A percentile compares a stretch with the other conserved stretches of the same genome.
Conservation (phyloP, 441 rosid species). For the Pelargonium myrrhifolium region DNA sequence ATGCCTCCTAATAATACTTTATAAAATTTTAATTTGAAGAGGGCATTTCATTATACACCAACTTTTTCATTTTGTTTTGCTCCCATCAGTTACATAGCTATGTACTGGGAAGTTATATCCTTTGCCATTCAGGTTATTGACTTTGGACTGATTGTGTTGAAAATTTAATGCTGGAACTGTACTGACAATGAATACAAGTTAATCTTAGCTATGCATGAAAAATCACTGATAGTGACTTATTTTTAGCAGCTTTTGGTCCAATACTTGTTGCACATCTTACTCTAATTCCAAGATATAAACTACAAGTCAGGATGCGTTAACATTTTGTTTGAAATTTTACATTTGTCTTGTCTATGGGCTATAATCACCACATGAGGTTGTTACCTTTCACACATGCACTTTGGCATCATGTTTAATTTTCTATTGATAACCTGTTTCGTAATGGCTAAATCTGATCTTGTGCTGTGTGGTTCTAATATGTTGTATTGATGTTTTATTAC, state of each 20-base stretch:
- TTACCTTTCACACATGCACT: neutral
- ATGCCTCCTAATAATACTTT: too few relatives aligned
- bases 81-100: neutral
- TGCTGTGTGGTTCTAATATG: neutral
- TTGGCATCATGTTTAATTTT: neutral
- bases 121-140: neutral
- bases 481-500: neutral
- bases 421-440: neutral
- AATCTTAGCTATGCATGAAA: too few relatives aligned
- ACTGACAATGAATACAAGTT: neutral
- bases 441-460: neutral
- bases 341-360: neutral
- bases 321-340: neutral
- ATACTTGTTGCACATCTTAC: too few relatives aligned
- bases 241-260: too few relatives aligned
- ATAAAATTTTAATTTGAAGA: neutral
- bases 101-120: neutral
- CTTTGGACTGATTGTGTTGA: neutral
- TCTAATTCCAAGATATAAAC: neutral
- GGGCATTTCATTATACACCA: neutral
- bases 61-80: neutral
- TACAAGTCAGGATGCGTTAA: neutral
- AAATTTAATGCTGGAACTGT: neutral
- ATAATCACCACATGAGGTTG: neutral
- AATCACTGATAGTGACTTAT: too few relatives aligned